Base-by-base conservation (phyloP, 1,139 yeast genomes). In the Geotrichum fermentans region DNA sequence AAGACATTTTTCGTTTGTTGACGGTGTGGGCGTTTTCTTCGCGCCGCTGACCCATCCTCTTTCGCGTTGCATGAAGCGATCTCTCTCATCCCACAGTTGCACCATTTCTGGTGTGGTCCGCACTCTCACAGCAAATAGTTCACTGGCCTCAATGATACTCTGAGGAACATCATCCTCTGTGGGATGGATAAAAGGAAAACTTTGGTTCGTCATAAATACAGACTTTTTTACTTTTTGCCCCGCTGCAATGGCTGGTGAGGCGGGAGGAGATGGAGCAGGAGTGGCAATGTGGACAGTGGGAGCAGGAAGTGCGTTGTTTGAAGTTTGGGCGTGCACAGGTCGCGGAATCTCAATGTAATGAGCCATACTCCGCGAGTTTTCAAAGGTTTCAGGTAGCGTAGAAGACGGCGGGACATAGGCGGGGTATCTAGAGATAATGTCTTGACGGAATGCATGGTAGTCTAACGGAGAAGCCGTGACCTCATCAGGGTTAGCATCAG, bases 201-300 rank as follows among this genome's bases (percentile, higher is more conserved):
- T 76, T 58, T 83, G 86, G 61, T 86, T 85, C 0, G 92, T 79
- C 65, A 86, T 90, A 58, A 82, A 86, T 18, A 60, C 63, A 50
- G 87, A 78, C 57, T 83, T 81, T 56, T 88, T 76, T 29, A 76
- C 74, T 58, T 82, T 85, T 51, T 79, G 83, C 11, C 85, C 85
- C 1, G 67, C 57, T 38, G 63, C 59, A 36, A 61, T 60, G 34
- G 62, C 71, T 22, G 95, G 89, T 1, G 83, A 77, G 8, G 79
- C 65, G 0, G 86, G 83, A 0, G 96, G 96, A 0, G 96, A 84
- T 1, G 96, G 94, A 0, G 84, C 86, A 0, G 96, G 96, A 0
- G 96, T 88, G 0, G 96, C 90, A 16, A 89, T 74, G 64, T 89
- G 96, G 2, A 83, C 69, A 1, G 69, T 74, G 33, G 85, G 88